phyloP scores from a whole-genome alignment of 768 basidiomycete genomes.

The Boletus sp. region DNA sequence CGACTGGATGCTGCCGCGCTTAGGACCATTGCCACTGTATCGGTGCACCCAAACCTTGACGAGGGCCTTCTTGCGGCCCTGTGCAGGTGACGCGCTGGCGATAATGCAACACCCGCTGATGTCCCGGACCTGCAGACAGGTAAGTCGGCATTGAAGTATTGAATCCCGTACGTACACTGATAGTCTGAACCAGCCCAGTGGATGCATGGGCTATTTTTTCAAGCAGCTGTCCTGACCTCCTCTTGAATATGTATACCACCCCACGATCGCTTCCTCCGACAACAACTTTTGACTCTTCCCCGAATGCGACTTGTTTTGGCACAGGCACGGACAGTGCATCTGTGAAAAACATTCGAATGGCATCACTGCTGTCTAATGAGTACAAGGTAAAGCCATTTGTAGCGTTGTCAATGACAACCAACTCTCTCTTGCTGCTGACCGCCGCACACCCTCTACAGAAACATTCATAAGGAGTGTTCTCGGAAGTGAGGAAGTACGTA shows the following conservation, averaged over 20 bases:
- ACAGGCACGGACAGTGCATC: neutral
- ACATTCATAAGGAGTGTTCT: neutral
- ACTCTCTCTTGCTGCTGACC: neutral
- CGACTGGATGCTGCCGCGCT: too few species aligned
- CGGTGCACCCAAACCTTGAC: slow-evolving; percentile 2
- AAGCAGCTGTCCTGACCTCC: neutral
- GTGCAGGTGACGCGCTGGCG: neutral
- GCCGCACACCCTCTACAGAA: slow-evolving; percentile 2
- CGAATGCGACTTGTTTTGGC: slow-evolving; percentile 9
- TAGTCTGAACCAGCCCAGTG: too few species aligned
- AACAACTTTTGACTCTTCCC: slow-evolving; percentile 8
- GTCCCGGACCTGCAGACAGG: neutral
- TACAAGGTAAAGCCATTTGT: slow-evolving; percentile 9
- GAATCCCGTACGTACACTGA: too few species aligned
- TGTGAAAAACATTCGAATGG: neutral
- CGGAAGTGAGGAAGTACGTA: neutral
- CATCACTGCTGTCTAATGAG: too few species aligned
- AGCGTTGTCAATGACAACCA: slow-evolving; percentile 9
- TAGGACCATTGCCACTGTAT: neutral
- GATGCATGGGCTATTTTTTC: too few species aligned
- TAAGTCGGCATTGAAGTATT: neutral
- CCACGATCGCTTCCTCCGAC: slow-evolving; percentile 9
- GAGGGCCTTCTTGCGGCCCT: neutral
- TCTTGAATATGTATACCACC: slow-evolving; percentile 6
- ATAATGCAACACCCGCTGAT: slow-evolving; percentile 1